Conservation (phyloP, 1,139 yeast genomes). For the Blastobotrys raffinosifermentans region DNA sequence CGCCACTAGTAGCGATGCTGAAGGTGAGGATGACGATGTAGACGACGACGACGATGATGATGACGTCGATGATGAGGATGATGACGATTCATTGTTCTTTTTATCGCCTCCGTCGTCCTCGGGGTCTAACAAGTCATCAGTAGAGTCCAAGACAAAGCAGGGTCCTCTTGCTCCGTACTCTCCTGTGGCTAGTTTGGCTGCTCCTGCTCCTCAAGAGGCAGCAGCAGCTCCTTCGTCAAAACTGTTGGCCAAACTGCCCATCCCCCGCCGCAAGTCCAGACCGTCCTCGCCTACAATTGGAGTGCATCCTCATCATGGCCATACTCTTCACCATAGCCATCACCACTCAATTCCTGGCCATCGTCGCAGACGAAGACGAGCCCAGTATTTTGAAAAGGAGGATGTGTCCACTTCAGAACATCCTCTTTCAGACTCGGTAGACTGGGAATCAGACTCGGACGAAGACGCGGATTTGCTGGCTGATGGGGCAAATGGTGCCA, state of each 20-base stretch:
- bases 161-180: too few species aligned
- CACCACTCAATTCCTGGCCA: conserved; percentile 2
- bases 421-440: conserved; percentile 6
- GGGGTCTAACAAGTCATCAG: conserved; percentile 6
- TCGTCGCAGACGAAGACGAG: conserved; percentile 1
- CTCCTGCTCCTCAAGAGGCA: too few species aligned
- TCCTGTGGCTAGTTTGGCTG: too few species aligned
- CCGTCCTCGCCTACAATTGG: too few species aligned
- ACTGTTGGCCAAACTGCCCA: background rate
- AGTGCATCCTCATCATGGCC: background rate
- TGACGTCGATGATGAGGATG: conserved; percentile 7
- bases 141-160: too few species aligned
- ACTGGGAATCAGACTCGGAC: conserved; percentile 4
- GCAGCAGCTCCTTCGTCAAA: background rate
- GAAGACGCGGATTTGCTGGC: conserved; percentile 4
- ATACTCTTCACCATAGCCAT: background rate
- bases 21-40: conserved; percentile 5
- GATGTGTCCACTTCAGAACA: conserved; percentile 7
- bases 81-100: conserved; percentile 2
- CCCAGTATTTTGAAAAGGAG: conserved; percentile 2
- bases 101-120: conserved; percentile 5
- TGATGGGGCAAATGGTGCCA: conserved; percentile 1
- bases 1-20: conserved; percentile 1
- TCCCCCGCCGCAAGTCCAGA: too few species aligned
- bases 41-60: conserved; percentile 5